Percentiles rank a stretch among this genome's conserved stretches.
Evolutionary conservation across 2,329 filamentous ascomycete genomes (phyloP).

Genomic region (Huntiella savannae): DNA sequence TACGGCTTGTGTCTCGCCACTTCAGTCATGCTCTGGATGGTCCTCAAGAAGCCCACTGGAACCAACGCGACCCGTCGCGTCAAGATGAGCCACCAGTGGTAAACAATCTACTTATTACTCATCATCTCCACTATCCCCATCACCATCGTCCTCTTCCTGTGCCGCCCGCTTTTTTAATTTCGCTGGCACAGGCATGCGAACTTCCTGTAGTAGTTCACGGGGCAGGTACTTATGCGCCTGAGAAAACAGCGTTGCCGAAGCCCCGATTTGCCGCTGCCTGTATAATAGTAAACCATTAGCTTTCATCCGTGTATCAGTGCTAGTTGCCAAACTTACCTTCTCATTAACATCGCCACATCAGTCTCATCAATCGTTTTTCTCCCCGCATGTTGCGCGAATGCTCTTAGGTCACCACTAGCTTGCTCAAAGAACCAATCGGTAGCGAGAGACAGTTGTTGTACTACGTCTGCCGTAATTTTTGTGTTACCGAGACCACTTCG

Average conservation of each 20-base stretch:
- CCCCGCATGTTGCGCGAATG: conserved; percentile 64
- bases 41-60: conserved; percentile 61
- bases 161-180: conserved; percentile 26
- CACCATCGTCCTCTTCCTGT: conserved; percentile 25
- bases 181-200: conserved; percentile 48
- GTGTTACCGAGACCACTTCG: conserved; percentile 44
- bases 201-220: conserved; percentile 61
- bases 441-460: conserved; percentile 58
- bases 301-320: background rate
- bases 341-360: conserved; percentile 67
- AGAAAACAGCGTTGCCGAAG: conserved; percentile 58
- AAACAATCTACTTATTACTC: conserved; percentile 15
- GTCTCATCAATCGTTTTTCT: conserved; percentile 73
- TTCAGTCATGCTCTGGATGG: conserved; percentile 90
- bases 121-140: conserved; percentile 15
- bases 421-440: conserved; percentile 91
- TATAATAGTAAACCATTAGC: conserved; percentile 13
- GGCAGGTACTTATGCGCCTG: conserved; percentile 71
- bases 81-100: conserved; percentile 60
- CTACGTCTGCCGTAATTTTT: conserved; percentile 53
- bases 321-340: conserved; percentile 39
- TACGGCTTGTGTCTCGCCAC: conserved; percentile 73
- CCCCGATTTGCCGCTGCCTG: conserved; percentile 61
- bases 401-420: conserved; percentile 56
- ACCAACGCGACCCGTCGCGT: conserved; percentile 54